Evolutionary conservation across 1,284 basidiomycete genomes (phyloP).

Genomic region (Cerioporus squamosus): DNA sequence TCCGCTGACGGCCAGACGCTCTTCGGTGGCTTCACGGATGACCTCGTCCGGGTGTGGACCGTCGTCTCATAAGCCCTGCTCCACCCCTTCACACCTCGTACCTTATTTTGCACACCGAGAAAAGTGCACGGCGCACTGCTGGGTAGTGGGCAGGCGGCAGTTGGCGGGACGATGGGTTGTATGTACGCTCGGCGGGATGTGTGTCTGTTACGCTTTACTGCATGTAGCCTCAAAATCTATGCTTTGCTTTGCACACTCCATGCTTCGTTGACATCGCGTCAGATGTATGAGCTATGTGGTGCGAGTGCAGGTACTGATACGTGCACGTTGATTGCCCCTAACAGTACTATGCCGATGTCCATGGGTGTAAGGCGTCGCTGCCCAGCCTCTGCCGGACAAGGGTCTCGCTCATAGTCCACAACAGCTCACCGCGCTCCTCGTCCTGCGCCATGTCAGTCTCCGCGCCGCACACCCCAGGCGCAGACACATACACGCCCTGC

Average conservation of each 20-base stretch:
- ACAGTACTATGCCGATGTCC: conserved; percentile 1
- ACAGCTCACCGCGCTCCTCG: conserved; percentile 39
- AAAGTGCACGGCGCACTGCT: conserved; percentile 27
- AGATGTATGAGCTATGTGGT: too few species aligned
- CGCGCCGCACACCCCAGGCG: conserved; percentile 39
- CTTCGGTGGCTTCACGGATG: conserved; percentile 94
- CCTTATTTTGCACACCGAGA: conserved; percentile 21
- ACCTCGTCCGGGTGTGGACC: conserved; percentile 91
- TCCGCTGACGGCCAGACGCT: conserved; percentile 97
- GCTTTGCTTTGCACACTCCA: conserved; percentile 24
- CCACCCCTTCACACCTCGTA: conserved; percentile 3
- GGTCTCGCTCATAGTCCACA: conserved; percentile 43
- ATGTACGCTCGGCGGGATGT: conserved; percentile 27
- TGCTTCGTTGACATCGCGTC: background rate
- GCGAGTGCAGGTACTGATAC: too few species aligned
- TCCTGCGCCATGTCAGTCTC: conserved; percentile 43
- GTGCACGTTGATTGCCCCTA: too few species aligned
- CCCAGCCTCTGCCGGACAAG: conserved; percentile 40
- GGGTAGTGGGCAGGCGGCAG: conserved; percentile 15
- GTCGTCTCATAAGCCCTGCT: conserved; percentile 65
- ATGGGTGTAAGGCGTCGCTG: conserved; percentile 36
- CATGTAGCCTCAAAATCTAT: conserved; percentile 33
- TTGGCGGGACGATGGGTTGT: conserved; percentile 19
- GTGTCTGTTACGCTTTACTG: conserved; percentile 27
- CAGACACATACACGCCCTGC: conserved; percentile 45